These are phyloP conservation scores for Aaosphaeria pasadenensis DNA, from an alignment of 2,329 filamentous ascomycete species.

Conservation along the genomic window DNA sequence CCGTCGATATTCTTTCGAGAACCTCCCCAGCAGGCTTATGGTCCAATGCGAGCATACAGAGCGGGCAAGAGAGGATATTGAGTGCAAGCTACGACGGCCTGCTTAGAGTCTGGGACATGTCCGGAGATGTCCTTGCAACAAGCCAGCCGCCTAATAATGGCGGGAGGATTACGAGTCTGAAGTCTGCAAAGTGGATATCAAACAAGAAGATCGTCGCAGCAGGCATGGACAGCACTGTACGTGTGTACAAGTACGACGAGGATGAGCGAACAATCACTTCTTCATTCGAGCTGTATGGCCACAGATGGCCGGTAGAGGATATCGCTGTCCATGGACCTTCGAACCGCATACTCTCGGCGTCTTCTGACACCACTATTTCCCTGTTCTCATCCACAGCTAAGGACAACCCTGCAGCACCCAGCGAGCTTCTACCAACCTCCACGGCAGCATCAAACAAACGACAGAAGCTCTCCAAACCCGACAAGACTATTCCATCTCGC, in stretches of 20 bases:
- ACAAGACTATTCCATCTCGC: slow-evolving; percentile 65
- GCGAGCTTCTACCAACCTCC: slow-evolving; percentile 64
- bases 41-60: slow-evolving; percentile 44
- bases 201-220: slow-evolving; percentile 76
- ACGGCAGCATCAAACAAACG: slow-evolving; percentile 67
- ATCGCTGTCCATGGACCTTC: slow-evolving; percentile 71
- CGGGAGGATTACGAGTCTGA: slow-evolving; percentile 66
- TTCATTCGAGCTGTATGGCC: slow-evolving; percentile 78
- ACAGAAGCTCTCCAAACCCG: slow-evolving; percentile 62
- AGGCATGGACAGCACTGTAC: slow-evolving; percentile 78
- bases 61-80: slow-evolving; percentile 70
- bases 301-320: slow-evolving; percentile 70
- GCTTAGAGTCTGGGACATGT: slow-evolving; percentile 81
- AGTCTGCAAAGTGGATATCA: slow-evolving; percentile 78
- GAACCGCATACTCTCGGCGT: slow-evolving; percentile 79
- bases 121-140: slow-evolving; percentile 78
- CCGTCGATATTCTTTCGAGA: slow-evolving; percentile 74
- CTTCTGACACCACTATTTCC: slow-evolving; percentile 78
- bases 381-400: slow-evolving; percentile 82
- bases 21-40: slow-evolving; percentile 61
- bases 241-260: slow-evolving; percentile 86
- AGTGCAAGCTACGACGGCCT: slow-evolving; percentile 93
- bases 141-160: slow-evolving; percentile 65
- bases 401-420: slow-evolving; percentile 70
- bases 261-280: slow-evolving; percentile 63